These are phyloP conservation scores for Gryganskiella cystojenkinii DNA, from an alignment of 192 early-diverging fungal genomes.

Conservation along the genomic window DNA sequence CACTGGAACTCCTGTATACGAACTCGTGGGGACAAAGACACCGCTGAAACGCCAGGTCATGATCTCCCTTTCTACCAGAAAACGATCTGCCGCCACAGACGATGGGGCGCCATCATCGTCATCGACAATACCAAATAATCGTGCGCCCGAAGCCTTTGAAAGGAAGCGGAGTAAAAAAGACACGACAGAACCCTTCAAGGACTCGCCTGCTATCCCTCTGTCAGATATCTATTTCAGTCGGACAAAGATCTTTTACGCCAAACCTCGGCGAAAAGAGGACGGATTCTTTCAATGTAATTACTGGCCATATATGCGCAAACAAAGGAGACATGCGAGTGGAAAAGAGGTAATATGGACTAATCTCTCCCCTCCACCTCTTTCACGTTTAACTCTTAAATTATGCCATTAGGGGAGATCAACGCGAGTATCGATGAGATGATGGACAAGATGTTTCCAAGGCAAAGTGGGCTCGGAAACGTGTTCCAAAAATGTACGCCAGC, in stretches of 20 bases:
- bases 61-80: slow-evolving; percentile 10
- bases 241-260: slow-evolving; percentile 26
- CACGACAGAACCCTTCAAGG: not conserved
- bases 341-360: too few species aligned
- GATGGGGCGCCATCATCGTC: not conserved
- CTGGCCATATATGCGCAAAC: too few species aligned
- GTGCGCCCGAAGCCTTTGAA: not conserved
- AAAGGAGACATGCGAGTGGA: too few species aligned
- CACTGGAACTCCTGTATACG: slow-evolving; percentile 36
- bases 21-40: slow-evolving; percentile 10
- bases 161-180: not conserved
- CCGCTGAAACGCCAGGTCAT: slow-evolving; percentile 5
- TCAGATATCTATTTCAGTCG: slow-evolving; percentile 23
- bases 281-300: slow-evolving; percentile 27
- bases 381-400: too few species aligned
- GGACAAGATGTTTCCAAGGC: too few species aligned
- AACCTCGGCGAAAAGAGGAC: slow-evolving; percentile 12
- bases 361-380: too few species aligned
- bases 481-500: not conserved
- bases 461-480: too few species aligned
- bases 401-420: too few species aligned
- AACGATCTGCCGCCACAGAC: not conserved
- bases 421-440: too few species aligned
- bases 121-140: not conserved
- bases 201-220: not conserved